Evolutionary conservation across 495 filamentous ascomycete genomes (phyloP).

Genomic region (Aspergillus carlsbadensis): DNA sequence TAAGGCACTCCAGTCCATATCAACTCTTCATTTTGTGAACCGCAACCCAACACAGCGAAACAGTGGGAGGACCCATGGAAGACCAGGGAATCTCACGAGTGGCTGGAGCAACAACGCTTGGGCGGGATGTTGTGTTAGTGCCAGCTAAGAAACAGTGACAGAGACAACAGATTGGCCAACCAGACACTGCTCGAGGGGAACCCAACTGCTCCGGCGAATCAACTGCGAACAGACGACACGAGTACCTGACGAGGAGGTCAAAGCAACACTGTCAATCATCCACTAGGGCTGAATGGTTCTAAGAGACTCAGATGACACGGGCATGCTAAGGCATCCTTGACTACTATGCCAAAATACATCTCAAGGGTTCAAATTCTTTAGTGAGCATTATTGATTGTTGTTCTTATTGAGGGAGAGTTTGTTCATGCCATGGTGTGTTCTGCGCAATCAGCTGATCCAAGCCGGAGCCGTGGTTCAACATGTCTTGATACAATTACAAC

Average conservation of each 20-base stretch:
- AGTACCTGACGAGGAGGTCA: constrained; percentile 20
- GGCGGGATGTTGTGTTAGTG: constrained; percentile 33
- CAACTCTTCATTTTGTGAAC: background rate
- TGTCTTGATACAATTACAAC: constrained; percentile 19
- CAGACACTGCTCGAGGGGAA: constrained; percentile 14
- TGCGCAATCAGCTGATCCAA: background rate
- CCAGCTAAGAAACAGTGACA: constrained; percentile 16
- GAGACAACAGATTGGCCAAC: constrained; percentile 28
- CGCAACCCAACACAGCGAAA: constrained; percentile 20
- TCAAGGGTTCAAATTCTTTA: background rate
- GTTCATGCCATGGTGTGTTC: background rate
- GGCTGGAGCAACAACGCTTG: constrained; percentile 29
- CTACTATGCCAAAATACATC: background rate
- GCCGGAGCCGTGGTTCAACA: constrained; percentile 12
- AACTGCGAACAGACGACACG: constrained; percentile 4
- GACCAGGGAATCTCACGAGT: constrained; percentile 11
- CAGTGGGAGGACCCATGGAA: constrained; percentile 17
- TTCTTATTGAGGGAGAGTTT: too few species aligned
- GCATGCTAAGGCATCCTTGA: background rate
- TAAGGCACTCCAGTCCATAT: too few species aligned
- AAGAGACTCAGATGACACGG: too few species aligned
- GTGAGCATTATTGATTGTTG: background rate
- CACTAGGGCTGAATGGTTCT: constrained; percentile 11
- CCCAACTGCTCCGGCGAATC: constrained; percentile 17
- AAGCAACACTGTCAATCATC: constrained; percentile 8